These are phyloP conservation scores for Aspergillus sp. DNA, from an alignment of 2,329 filamentous ascomycete species.

Conservation along the genomic window DNA sequence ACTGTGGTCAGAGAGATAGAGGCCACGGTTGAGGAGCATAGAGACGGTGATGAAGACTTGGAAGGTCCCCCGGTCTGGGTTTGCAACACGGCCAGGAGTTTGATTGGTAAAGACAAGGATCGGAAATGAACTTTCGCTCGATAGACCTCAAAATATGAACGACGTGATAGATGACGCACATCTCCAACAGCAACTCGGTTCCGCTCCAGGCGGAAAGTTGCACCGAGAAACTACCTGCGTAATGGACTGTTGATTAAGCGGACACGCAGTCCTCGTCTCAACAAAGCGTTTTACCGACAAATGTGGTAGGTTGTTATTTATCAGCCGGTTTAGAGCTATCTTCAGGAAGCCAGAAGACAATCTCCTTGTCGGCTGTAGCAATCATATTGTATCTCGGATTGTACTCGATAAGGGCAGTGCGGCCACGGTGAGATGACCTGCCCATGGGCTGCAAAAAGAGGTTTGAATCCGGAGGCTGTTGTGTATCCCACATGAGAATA, in stretches of 20 bases:
- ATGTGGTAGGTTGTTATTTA: slow-evolving; percentile 17
- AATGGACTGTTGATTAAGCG: too few species aligned
- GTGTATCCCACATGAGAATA: slow-evolving; percentile 80
- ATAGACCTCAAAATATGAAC: not conserved
- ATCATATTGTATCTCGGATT: slow-evolving; percentile 92
- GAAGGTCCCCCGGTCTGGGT: slow-evolving; percentile 60
- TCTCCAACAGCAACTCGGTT: not conserved
- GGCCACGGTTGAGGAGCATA: slow-evolving; percentile 49
- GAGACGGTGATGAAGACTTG: slow-evolving; percentile 44
- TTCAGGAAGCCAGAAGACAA: slow-evolving; percentile 74
- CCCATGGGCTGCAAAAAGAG: slow-evolving; percentile 41
- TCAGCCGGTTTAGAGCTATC: slow-evolving; percentile 36
- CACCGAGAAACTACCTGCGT: too few species aligned
- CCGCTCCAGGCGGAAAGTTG: not conserved
- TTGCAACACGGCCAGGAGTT: slow-evolving; percentile 59
- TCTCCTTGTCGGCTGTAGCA: slow-evolving; percentile 80
- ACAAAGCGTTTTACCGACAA: not conserved
- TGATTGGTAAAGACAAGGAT: slow-evolving; percentile 62
- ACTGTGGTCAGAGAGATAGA: slow-evolving; percentile 64
- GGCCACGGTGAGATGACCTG: slow-evolving; percentile 44
- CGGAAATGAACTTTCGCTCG: slow-evolving; percentile 19
- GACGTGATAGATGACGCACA: not conserved
- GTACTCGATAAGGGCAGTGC: slow-evolving; percentile 72
- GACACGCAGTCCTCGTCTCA: too few species aligned
- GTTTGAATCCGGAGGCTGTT: slow-evolving; percentile 53